phyloP scores from a whole-genome alignment of 345 rosid species.

The Aquilaria malaccensis region DNA sequence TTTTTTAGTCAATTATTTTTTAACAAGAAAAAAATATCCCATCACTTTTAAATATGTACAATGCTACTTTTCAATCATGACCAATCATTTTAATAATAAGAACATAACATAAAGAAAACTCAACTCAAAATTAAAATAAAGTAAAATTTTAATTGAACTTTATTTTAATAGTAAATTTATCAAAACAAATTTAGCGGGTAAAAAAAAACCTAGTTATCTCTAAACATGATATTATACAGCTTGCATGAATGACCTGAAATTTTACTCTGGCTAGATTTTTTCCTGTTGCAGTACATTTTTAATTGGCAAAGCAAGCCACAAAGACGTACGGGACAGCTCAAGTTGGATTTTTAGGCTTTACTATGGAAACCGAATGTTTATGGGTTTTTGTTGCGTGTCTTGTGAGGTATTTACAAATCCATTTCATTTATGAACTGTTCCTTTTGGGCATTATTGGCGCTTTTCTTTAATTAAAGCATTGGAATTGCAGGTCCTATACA shows the following conservation, averaged over 20 bases:
- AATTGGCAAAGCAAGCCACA: conserved; percentile 80
- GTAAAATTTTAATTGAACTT: too few relatives aligned
- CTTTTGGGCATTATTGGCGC: not conserved
- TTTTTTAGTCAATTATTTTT: too few relatives aligned
- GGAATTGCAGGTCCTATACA: conserved; percentile 67
- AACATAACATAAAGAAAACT: too few relatives aligned
- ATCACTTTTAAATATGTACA: too few relatives aligned
- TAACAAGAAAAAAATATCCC: too few relatives aligned
- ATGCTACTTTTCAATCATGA: too few relatives aligned
- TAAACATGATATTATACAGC: not conserved
- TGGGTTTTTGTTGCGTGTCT: conserved; percentile 88
- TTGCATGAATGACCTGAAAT: not conserved
- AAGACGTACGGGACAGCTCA: conserved; percentile 90
- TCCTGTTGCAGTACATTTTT: conserved; percentile 74
- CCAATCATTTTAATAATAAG: too few relatives aligned
- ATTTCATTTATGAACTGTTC: not conserved
- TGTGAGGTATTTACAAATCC: conserved; percentile 62
- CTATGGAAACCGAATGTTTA: conserved; percentile 90
- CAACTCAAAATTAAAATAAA: too few relatives aligned
- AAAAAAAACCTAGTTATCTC: not conserved
- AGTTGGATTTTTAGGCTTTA: conserved; percentile 88
- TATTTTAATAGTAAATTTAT: too few relatives aligned
- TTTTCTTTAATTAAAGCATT: conserved; percentile 10
- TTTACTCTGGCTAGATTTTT: conserved; percentile 3
- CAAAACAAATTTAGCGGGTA: too few relatives aligned